Conservation (phyloP, 2,329 filamentous ascomycete species). For the Alternaria gaisen region DNA sequence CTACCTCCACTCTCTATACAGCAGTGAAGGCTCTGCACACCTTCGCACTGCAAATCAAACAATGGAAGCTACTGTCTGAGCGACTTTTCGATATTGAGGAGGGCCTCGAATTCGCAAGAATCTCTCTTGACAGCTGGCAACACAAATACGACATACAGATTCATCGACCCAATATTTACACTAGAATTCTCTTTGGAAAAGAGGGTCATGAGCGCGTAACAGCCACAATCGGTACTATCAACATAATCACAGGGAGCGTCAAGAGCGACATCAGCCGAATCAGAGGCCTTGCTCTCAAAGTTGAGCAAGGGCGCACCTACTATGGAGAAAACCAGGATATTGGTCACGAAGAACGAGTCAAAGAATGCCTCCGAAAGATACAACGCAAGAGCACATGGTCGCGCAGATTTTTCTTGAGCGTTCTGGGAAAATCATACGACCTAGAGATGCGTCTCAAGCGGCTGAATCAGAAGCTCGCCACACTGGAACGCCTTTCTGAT, state of each 20-base stretch:
- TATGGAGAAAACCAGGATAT: slow-evolving; percentile 8
- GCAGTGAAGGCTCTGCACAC: slow-evolving; percentile 25
- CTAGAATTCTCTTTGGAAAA: slow-evolving; percentile 34
- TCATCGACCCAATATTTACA: slow-evolving; percentile 29
- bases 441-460: slow-evolving; percentile 28
- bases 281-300: slow-evolving; percentile 29
- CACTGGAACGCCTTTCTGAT: slow-evolving; percentile 36
- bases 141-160: slow-evolving; percentile 33
- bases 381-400: slow-evolving; percentile 29
- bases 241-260: slow-evolving; percentile 19
- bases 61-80: slow-evolving; percentile 32
- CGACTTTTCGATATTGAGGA: slow-evolving; percentile 36
- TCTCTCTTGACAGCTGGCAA: slow-evolving; percentile 35
- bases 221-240: slow-evolving; percentile 26
- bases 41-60: slow-evolving; percentile 29
- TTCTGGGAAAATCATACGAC: slow-evolving; percentile 26
- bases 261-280: slow-evolving; percentile 26
- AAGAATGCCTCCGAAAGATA: slow-evolving; percentile 31
- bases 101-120: slow-evolving; percentile 28
- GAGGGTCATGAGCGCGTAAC: slow-evolving; percentile 30
- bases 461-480: slow-evolving; percentile 30
- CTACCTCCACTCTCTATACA: slow-evolving; percentile 28
- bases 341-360: slow-evolving; percentile 24
- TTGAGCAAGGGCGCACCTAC: slow-evolving; percentile 6
- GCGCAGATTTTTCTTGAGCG: slow-evolving; percentile 31